phyloP scores from a whole-genome alignment of 106 monocot genomes.

The Dendrobium huoshanense region DNA sequence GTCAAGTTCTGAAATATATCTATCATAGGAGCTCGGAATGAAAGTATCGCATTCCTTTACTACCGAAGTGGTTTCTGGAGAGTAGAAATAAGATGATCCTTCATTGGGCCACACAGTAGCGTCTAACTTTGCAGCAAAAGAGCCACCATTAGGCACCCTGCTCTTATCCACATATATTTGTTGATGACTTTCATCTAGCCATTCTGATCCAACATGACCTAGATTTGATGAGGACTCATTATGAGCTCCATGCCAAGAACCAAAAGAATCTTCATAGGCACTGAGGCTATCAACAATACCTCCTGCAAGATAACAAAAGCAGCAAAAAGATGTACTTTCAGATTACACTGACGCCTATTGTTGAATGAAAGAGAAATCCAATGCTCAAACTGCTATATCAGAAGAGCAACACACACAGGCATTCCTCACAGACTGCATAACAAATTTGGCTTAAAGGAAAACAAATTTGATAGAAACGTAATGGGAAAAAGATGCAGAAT shows the following conservation, averaged over 20 bases:
- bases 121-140: neutral
- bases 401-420: no score
- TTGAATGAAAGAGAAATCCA: slow-evolving; percentile 2
- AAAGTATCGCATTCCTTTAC: slow-evolving; percentile 1
- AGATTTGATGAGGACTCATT: neutral
- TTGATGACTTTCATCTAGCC: slow-evolving; percentile 5
- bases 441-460: neutral
- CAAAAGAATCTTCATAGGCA: slow-evolving; percentile 12
- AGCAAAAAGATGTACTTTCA: neutral
- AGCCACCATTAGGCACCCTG: neutral
- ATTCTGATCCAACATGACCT: slow-evolving; percentile 7
- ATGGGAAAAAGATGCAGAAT: neutral
- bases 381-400: neutral
- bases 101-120: neutral
- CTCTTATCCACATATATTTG: slow-evolving; percentile 8
- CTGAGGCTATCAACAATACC: slow-evolving; percentile 15
- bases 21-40: slow-evolving; percentile 23
- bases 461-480: neutral
- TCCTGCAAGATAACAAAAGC: slow-evolving; percentile 1
- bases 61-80: slow-evolving; percentile 4
- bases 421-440: neutral
- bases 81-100: slow-evolving; percentile 13
- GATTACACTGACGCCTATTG: neutral
- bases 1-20: slow-evolving; percentile 36
- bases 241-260: slow-evolving; percentile 24